Evolutionary conservation across 495 filamentous ascomycete species (phyloP).

Genomic region (Penicillium salamii): DNA sequence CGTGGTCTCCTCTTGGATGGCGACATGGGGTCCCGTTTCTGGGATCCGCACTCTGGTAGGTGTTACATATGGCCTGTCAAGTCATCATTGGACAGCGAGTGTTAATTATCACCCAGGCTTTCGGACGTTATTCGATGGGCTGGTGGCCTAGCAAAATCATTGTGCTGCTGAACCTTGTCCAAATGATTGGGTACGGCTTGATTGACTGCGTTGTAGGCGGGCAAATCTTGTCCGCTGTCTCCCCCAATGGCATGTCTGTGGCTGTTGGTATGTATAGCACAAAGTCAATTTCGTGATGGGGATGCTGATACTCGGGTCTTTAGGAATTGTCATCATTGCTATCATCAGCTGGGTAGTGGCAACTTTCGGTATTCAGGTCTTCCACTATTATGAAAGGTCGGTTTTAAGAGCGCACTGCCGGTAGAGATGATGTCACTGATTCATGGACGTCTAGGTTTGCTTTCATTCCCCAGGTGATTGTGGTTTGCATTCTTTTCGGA

Average conservation of each 20-base stretch:
- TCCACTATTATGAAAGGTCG: slow-evolving; percentile 69
- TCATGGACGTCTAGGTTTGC: slow-evolving; percentile 48
- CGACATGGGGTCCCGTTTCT: slow-evolving; percentile 67
- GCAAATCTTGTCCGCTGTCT: slow-evolving; percentile 72
- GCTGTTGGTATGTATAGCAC: slow-evolving; percentile 50
- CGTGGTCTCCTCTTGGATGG: slow-evolving; percentile 61
- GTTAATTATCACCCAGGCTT: slow-evolving; percentile 43
- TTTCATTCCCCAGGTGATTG: slow-evolving; percentile 65
- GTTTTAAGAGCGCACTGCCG: slow-evolving; percentile 1
- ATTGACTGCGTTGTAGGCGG: slow-evolving; percentile 71
- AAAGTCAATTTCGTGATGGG: background rate
- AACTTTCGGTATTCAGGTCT: slow-evolving; percentile 70
- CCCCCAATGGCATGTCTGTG: slow-evolving; percentile 57
- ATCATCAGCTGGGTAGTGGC: slow-evolving; percentile 65
- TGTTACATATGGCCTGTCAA: background rate
- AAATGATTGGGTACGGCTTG: slow-evolving; percentile 69
- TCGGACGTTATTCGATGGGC: slow-evolving; percentile 72
- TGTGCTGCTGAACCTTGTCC: slow-evolving; percentile 67
- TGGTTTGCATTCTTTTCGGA: slow-evolving; percentile 64
- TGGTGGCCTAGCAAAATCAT: slow-evolving; percentile 78
- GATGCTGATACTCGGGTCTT: slow-evolving; percentile 1
- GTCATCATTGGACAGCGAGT: background rate
- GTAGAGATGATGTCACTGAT: background rate
- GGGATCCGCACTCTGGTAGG: slow-evolving; percentile 68
- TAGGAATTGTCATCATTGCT: slow-evolving; percentile 66